Evolutionary conservation across 352 stramenopile species (phyloP).

Genomic region (Globisporangium takayamanum): DNA sequence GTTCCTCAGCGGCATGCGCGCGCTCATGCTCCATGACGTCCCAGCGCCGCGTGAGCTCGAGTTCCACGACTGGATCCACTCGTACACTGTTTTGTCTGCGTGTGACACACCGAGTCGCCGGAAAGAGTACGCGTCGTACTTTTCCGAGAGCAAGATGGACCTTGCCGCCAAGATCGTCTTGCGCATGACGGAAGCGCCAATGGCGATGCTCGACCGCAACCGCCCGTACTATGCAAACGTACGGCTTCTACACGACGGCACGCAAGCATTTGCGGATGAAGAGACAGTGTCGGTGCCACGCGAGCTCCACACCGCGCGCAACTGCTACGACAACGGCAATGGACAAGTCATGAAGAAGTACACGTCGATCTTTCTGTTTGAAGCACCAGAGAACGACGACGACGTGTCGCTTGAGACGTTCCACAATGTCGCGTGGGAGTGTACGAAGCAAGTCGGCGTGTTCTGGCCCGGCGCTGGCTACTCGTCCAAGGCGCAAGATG

Average conservation of each 20-base stretch:
- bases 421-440: slow-evolving; percentile 31
- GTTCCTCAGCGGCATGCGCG: slow-evolving; percentile 47
- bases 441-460: slow-evolving; percentile 43
- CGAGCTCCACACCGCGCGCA: slow-evolving; percentile 21
- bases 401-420: slow-evolving; percentile 35
- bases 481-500: slow-evolving; percentile 26
- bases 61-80: slow-evolving; percentile 75
- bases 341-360: slow-evolving; percentile 66
- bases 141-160: slow-evolving; percentile 55
- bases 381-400: slow-evolving; percentile 12
- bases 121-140: slow-evolving; percentile 42
- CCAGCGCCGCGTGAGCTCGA: slow-evolving; percentile 41
- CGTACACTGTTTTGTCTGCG: slow-evolving; percentile 46
- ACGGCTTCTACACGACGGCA: slow-evolving; percentile 48
- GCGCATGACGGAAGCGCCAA: slow-evolving; percentile 38
- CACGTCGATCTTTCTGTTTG: slow-evolving; percentile 55
- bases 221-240: slow-evolving; percentile 34
- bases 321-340: slow-evolving; percentile 21
- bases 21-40: slow-evolving; percentile 29
- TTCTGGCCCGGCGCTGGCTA: slow-evolving; percentile 49
- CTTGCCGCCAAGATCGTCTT: slow-evolving; percentile 45
- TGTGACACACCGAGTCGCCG: slow-evolving; percentile 20
- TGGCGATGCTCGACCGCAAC: slow-evolving; percentile 16
- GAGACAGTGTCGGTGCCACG: slow-evolving; percentile 25
- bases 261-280: slow-evolving; percentile 26